A percentile compares a stretch with the other conserved stretches of the same genome.
Conservation (phyloP, 768 basidiomycete genomes). For the Baorangia bicolor region DNA sequence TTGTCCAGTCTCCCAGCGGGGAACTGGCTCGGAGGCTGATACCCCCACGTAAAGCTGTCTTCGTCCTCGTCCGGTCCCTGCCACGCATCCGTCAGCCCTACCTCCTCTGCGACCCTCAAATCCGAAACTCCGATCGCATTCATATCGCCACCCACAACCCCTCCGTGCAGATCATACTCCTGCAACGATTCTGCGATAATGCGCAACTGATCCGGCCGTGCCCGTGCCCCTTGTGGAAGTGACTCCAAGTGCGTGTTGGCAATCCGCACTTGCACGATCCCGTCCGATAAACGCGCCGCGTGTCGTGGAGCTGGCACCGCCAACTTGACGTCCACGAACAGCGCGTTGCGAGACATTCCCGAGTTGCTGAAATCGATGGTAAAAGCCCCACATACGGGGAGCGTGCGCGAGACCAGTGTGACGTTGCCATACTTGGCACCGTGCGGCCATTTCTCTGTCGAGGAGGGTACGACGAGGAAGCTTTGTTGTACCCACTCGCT, state of each 20-base stretch:
- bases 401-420: conserved; percentile 60
- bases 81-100: conserved; percentile 64
- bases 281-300: conserved; percentile 33
- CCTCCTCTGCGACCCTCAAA: conserved; percentile 37
- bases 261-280: conserved; percentile 51
- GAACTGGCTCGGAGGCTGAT: conserved; percentile 47
- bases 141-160: conserved; percentile 72
- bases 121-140: conserved; percentile 58
- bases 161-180: conserved; percentile 48
- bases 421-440: conserved; percentile 59
- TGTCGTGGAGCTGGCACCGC: conserved; percentile 33
- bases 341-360: conserved; percentile 49
- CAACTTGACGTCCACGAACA: conserved; percentile 58
- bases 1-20: conserved; percentile 65
- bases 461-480: conserved; percentile 59
- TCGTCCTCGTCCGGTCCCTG: conserved; percentile 42
- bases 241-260: conserved; percentile 80
- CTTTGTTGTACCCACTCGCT: conserved; percentile 62
- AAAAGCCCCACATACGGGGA: conserved; percentile 48
- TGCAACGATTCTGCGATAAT: conserved; percentile 51
- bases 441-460: conserved; percentile 53
- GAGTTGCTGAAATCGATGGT: conserved; percentile 55
- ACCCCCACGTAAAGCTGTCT: conserved; percentile 66
- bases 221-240: conserved; percentile 44
- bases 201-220: conserved; percentile 48